Evolutionary conservation across 2,329 filamentous ascomycete species (phyloP), one percentile per base, ranked within the genome.

Genomic region (Colletotrichum sansevieriae): DNA sequence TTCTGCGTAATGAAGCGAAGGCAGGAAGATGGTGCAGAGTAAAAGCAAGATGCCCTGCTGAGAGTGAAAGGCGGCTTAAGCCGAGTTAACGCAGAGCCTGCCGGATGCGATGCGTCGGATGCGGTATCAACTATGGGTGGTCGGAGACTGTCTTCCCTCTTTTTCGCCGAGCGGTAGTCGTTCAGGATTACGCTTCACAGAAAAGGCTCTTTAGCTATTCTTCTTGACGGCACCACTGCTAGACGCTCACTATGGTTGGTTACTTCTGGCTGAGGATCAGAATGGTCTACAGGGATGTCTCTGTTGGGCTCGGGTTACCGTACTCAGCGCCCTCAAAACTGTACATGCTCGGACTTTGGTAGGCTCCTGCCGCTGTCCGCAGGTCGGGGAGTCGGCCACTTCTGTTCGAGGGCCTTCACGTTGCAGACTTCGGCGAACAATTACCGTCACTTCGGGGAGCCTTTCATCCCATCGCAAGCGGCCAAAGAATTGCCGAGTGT

Each of bases 31-130:
- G 18, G 3, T 2, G 0, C 2, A 12, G 29, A 13, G 11, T 2
- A 2, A 15, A 1, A 20, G 0, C 3, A 2, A 2, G 20, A 1
- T 7, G 4, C 7, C 4, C 11, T 22, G 15, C 11, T 13, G 3
- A 18, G n/a, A 20, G 33, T 12, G n/a, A 39, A 55, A 1, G 29
- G 10, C 8, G n/a, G 10, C 25, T 55, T 35, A 39, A 22, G 18
- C 10, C 5, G 3, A 55, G 7, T 15, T 55, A 15, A 3, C 2
- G n/a, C 10, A 39, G 0, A 15, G 15, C 29, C 33, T 15, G 1
- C 3, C 39, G 33, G 15, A 22, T 55, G 33, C 11, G 51, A 54
- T 54, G 29, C 51, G 13, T 33, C n/a, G 35, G 11, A 54, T 54
- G 51, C 29, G 5, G 25, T 20, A 18, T 10, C 15, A 20, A 5